These are phyloP conservation scores for Phytophthora palmivora DNA, from an alignment of 352 stramenopile species.

Conservation along the genomic window DNA sequence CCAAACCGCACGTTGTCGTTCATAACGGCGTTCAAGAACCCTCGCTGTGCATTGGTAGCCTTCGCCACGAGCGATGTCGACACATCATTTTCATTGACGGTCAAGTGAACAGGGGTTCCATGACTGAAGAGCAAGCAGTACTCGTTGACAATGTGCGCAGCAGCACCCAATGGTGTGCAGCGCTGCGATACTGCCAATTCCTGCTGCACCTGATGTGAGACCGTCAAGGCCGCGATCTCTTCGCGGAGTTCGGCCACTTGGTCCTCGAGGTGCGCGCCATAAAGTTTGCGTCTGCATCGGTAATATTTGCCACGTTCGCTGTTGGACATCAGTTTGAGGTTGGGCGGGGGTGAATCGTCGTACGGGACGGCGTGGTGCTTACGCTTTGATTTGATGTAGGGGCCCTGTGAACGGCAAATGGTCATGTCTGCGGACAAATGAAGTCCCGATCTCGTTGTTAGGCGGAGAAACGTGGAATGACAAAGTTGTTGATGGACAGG, in stretches of 20 bases:
- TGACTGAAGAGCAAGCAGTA: constrained; percentile 57
- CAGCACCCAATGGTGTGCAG: constrained; percentile 20
- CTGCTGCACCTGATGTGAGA: constrained; percentile 28
- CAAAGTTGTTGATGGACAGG: too few relatives aligned
- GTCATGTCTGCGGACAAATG: not conserved
- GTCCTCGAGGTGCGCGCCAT: constrained; percentile 45
- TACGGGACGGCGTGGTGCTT: constrained; percentile 6
- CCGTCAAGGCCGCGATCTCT: constrained; percentile 45
- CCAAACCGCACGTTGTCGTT: constrained; percentile 48
- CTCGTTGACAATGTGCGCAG: constrained; percentile 42
- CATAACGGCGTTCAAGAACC: constrained; percentile 49
- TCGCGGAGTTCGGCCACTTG: constrained; percentile 49
- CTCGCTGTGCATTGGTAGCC: constrained; percentile 28
- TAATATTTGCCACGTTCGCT: constrained; percentile 70
- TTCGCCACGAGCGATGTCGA: constrained; percentile 14
- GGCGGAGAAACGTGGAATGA: constrained; percentile 1
- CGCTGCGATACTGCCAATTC: constrained; percentile 32
- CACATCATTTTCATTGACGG: constrained; percentile 26
- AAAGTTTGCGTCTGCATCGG: constrained; percentile 52
- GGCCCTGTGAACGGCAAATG: not conserved
- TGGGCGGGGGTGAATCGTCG: constrained; percentile 19
- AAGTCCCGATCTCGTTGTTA: not conserved
- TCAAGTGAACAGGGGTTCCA: constrained; percentile 49
- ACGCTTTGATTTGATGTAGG: not conserved
- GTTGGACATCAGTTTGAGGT: constrained; percentile 59